These are phyloP conservation scores for Cladobotryum mycophilum DNA, from an alignment of 2,329 filamentous ascomycete species.

Conservation along the genomic window DNA sequence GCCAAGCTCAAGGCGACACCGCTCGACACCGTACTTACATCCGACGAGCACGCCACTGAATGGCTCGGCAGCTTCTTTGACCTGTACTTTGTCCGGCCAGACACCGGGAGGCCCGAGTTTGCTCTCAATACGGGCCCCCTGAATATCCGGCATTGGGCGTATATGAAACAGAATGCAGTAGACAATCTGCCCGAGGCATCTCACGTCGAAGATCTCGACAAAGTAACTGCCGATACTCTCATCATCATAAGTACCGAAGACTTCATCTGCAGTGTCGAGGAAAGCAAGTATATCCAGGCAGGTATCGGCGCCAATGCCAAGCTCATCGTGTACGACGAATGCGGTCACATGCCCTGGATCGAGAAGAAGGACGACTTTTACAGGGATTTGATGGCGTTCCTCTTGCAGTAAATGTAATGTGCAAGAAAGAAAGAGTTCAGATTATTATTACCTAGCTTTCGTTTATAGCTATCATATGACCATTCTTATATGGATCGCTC, in stretches of 20 bases:
- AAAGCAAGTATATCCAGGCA: not conserved
- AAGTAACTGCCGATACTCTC: not conserved
- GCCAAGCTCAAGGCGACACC: not conserved
- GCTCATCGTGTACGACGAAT: not conserved
- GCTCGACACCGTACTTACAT: not conserved
- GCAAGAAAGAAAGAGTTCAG: too few species aligned
- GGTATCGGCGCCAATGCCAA: constrained; percentile 1
- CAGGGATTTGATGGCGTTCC: not conserved
- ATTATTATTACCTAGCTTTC: too few species aligned
- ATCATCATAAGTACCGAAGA: not conserved
- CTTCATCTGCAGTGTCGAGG: not conserved
- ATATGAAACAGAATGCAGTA: not conserved
- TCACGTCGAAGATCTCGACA: not conserved
- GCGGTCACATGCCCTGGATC: constrained; percentile 8
- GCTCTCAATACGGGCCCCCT: not conserved
- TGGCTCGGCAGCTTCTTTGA: not conserved
- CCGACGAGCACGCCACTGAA: too few species aligned
- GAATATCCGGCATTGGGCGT: not conserved
- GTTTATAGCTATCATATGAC: not conserved
- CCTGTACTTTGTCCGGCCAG: not conserved
- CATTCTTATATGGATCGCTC: too few species aligned
- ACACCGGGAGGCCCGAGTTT: not conserved
- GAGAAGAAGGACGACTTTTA: constrained; percentile 1
- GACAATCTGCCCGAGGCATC: not conserved
- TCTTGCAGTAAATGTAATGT: not conserved